phyloP scores from a whole-genome alignment of 345 rosid species.

The Physaria fendleri region DNA sequence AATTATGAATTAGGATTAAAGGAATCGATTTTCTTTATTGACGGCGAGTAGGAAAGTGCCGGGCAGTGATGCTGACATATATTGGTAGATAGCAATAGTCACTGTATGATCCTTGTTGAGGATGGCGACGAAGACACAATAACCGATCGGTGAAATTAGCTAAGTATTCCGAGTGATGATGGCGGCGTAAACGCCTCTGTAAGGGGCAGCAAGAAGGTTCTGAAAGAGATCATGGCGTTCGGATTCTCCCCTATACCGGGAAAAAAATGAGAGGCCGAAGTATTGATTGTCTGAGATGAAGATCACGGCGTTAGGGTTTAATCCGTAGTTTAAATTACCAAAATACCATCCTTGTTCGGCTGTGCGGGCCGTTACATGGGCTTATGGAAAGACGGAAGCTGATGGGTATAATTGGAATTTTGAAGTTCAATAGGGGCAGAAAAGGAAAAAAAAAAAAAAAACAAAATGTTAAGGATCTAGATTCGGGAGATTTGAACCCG shows the following conservation, averaged over 20 bases:
- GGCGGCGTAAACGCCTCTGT: constrained; percentile 84
- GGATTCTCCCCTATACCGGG: not conserved
- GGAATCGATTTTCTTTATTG: constrained; percentile 67
- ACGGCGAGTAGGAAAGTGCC: constrained; percentile 71
- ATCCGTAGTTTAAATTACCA: not conserved
- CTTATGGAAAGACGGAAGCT: not conserved
- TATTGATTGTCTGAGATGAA: not conserved
- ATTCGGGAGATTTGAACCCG: constrained; percentile 56
- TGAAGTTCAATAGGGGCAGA: not conserved
- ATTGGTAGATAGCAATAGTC: constrained; percentile 71
- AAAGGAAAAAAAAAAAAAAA: not conserved
- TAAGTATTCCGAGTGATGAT: constrained; percentile 52
- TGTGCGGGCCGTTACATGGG: not conserved
- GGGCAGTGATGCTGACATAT: constrained; percentile 61
- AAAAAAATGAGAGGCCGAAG: not conserved
- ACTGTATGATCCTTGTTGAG: constrained; percentile 62
- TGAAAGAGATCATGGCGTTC: constrained; percentile 64
- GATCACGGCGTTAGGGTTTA: constrained; percentile 28
- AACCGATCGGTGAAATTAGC: constrained; percentile 79
- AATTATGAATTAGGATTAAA: constrained; percentile 66
- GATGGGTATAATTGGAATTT: not conserved
- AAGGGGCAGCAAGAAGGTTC: constrained; percentile 84
- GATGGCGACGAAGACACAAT: constrained; percentile 85
- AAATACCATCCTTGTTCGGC: not conserved
- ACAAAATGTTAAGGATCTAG: not conserved